These are phyloP conservation scores for Paramecium bursaria DNA, from an alignment of 73 alveolate genomes.

Conservation along the genomic window DNA sequence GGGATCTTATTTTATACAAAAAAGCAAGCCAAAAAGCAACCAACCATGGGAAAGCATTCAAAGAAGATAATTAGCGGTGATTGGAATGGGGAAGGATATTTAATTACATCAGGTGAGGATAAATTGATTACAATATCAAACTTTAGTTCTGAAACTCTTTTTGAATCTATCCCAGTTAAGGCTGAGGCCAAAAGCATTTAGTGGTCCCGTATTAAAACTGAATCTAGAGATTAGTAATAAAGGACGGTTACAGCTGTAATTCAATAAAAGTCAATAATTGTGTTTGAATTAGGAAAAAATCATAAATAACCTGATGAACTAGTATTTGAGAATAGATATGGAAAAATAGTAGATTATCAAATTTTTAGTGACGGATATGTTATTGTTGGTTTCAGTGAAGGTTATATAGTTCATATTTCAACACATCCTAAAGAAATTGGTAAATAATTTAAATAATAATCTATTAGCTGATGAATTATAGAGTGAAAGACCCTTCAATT, in stretches of 20 bases:
- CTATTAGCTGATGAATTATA: constrained; percentile 83
- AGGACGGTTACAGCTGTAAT: constrained; percentile 92
- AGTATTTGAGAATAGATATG: constrained; percentile 93
- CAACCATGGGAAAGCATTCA: constrained; percentile 98
- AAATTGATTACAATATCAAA: constrained; percentile 93
- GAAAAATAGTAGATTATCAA: constrained; percentile 88
- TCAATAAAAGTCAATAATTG: constrained; percentile 85
- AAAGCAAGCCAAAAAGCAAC: constrained; percentile 93
- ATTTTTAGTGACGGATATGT: constrained; percentile 95
- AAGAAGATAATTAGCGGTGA: constrained; percentile 93
- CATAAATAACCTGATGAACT: constrained; percentile 89
- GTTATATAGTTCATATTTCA: constrained; percentile 89
- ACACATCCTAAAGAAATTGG: constrained; percentile 80
- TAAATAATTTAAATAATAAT: not conserved
- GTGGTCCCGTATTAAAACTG: constrained; percentile 93
- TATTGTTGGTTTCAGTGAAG: constrained; percentile 93
- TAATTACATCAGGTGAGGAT: constrained; percentile 93
- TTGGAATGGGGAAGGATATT: constrained; percentile 92
- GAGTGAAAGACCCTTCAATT: constrained; percentile 81
- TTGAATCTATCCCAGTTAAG: constrained; percentile 87
- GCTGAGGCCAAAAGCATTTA: constrained; percentile 84
- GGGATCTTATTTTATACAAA: constrained; percentile 96
- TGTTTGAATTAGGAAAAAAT: constrained; percentile 80
- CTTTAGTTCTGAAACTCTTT: constrained; percentile 88
- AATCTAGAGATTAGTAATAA: constrained; percentile 76